These are phyloP conservation scores for Phyllosticta citrichinensis DNA, from an alignment of 2,329 filamentous ascomycete species.

Conservation along the genomic window DNA sequence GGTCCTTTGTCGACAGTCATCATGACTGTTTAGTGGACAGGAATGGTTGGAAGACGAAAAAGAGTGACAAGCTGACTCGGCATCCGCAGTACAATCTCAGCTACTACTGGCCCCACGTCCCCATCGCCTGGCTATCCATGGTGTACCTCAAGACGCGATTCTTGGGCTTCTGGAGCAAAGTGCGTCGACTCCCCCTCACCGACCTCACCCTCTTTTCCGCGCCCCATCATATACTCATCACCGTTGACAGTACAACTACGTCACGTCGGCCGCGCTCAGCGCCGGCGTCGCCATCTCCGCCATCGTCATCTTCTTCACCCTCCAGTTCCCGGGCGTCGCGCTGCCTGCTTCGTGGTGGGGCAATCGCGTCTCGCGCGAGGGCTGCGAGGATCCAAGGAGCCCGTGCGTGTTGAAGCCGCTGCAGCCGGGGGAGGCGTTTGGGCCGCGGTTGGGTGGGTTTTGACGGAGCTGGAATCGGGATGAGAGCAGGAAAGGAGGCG, in stretches of 20 bases:
- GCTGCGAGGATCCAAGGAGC: constrained; percentile 34
- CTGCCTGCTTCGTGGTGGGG: constrained; percentile 53
- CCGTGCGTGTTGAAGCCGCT: constrained; percentile 31
- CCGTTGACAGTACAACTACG: constrained; percentile 69
- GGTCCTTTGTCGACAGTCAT: neutral
- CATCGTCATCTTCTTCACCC: constrained; percentile 59
- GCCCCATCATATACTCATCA: neutral
- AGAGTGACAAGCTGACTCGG: neutral
- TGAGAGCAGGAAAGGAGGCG: too few relatives aligned
- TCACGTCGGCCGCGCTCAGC: constrained; percentile 62
- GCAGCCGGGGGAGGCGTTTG: constrained; percentile 21
- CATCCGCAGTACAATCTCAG: constrained; percentile 37
- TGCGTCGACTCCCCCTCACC: constrained; percentile 35
- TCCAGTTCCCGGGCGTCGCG: constrained; percentile 46
- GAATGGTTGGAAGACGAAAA: too few relatives aligned
- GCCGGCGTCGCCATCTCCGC: constrained; percentile 56
- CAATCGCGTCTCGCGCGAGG: constrained; percentile 36
- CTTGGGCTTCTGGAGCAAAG: constrained; percentile 42
- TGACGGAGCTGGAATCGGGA: neutral
- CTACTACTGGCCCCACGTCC: constrained; percentile 40
- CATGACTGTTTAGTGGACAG: too few relatives aligned
- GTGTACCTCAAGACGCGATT: constrained; percentile 41
- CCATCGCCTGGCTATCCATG: constrained; percentile 42
- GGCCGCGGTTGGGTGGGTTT: constrained; percentile 29
- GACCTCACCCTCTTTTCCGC: constrained; percentile 53